These are phyloP conservation scores for Aureobasidium zeae DNA, from an alignment of 2,329 filamentous ascomycete species.

Conservation along the genomic window DNA sequence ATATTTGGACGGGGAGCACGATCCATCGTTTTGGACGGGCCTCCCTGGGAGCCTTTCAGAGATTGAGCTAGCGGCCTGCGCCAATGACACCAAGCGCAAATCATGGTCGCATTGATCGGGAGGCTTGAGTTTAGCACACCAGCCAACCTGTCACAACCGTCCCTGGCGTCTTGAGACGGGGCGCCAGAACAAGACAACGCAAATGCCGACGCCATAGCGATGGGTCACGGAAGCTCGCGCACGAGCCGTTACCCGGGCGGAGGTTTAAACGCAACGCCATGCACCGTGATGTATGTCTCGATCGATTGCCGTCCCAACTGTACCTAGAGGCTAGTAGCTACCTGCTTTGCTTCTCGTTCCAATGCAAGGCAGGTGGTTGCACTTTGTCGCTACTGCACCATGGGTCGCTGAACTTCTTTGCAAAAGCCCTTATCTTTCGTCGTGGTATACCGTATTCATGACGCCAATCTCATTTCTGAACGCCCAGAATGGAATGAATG, in stretches of 20 bases:
- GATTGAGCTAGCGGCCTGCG: constrained; percentile 15
- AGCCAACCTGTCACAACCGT: constrained; percentile 17
- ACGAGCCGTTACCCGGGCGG: constrained; percentile 14
- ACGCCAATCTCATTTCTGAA: constrained; percentile 5
- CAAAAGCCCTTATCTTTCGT: constrained; percentile 6
- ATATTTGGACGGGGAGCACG: constrained; percentile 15
- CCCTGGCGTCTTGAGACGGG: constrained; percentile 15
- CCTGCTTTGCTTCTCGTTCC: constrained; percentile 5
- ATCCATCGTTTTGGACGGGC: constrained; percentile 12
- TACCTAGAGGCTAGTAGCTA: too few species aligned
- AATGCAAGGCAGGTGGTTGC: constrained; percentile 11
- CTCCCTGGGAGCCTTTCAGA: constrained; percentile 13
- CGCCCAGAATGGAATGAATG: neutral
- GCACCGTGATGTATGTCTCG: constrained; percentile 13
- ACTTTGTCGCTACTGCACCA: constrained; percentile 9
- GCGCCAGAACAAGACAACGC: constrained; percentile 15
- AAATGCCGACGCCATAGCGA: constrained; percentile 15
- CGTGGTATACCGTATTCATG: neutral
- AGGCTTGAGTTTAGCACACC: constrained; percentile 12
- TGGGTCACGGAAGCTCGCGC: constrained; percentile 16
- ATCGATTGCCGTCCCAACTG: constrained; percentile 9
- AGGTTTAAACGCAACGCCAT: constrained; percentile 14
- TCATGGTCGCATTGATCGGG: constrained; percentile 15
- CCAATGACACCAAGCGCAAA: constrained; percentile 14
- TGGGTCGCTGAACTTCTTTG: neutral